Conservation (phyloP, 306 rosid species). For the Sindora glabra region DNA sequence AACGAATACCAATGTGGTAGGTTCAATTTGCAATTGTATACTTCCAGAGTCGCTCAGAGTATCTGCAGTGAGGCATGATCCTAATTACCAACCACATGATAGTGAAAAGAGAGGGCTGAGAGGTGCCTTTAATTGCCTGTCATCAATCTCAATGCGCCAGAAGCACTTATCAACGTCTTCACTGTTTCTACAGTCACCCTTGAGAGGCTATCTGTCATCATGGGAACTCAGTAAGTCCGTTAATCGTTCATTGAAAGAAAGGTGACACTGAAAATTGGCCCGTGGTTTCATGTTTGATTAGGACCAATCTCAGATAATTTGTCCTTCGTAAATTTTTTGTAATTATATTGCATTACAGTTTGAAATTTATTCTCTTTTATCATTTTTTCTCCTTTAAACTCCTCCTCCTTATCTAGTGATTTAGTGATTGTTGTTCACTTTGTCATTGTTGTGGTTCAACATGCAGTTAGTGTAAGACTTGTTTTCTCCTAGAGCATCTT, state of each 20-base stretch:
- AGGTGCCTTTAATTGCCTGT: constrained; percentile 56
- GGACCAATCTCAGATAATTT: constrained; percentile 3
- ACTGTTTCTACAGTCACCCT: constrained; percentile 82
- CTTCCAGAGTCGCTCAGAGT: constrained; percentile 78
- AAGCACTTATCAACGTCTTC: constrained; percentile 83
- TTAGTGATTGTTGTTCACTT: not conserved
- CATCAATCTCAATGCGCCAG: constrained; percentile 89
- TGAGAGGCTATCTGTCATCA: constrained; percentile 71
- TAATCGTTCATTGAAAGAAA: constrained; percentile 71
- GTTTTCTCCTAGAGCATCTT: not conserved
- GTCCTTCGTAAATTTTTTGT: constrained; percentile 4
- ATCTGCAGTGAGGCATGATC: constrained; percentile 73
- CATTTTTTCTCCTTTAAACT: not conserved
- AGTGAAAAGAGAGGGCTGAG: constrained; percentile 72
- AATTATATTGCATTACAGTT: constrained; percentile 9
- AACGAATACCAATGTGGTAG: constrained; percentile 32
- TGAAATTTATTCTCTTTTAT: not conserved
- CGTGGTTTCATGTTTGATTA: constrained; percentile 11
- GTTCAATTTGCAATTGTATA: constrained; percentile 82
- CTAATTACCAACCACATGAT: constrained; percentile 41
- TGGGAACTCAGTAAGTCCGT: constrained; percentile 77
- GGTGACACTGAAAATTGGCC: constrained; percentile 31
- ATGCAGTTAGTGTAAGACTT: not conserved
- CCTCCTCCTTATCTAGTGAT: no score
- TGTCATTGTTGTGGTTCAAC: not conserved